Percentiles rank a stretch among this genome's conserved stretches.
Conservation (phyloP, 2,329 filamentous ascomycete genomes). For the Harringtonia aguacate region DNA sequence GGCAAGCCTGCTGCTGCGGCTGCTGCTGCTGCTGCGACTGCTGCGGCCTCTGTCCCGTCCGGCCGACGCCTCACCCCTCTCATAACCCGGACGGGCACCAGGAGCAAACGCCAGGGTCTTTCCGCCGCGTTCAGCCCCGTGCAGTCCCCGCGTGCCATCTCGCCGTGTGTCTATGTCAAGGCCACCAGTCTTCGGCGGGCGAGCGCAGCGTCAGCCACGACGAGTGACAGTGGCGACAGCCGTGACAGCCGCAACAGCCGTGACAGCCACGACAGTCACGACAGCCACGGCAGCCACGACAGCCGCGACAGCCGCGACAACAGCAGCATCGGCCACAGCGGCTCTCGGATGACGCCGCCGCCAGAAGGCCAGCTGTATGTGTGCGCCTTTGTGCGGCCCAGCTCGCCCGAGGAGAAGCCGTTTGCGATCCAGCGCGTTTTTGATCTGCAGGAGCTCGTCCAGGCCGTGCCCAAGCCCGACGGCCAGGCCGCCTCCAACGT, state of each 20-base stretch:
- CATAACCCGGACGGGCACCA: neutral
- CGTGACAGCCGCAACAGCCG: neutral
- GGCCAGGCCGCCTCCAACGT: constrained; percentile 5
- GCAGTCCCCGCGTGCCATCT: constrained; percentile 7
- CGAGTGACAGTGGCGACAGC: neutral
- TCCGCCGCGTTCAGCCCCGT: neutral
- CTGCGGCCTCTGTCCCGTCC: neutral
- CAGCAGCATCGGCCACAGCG: neutral
- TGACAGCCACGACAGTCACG: neutral
- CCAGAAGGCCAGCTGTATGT: constrained; percentile 21
- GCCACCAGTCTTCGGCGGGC: constrained; percentile 1
- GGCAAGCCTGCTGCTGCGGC: too few relatives aligned
- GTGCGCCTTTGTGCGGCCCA: constrained; percentile 32
- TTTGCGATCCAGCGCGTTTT: constrained; percentile 40
- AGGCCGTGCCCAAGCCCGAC: constrained; percentile 28
- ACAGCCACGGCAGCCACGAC: neutral
- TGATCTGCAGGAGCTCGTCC: constrained; percentile 34
- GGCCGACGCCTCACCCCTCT: constrained; percentile 7
- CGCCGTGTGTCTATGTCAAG: constrained; percentile 11
- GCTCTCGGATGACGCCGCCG: constrained; percentile 3
- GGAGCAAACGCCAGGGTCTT: neutral
- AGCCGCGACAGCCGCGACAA: neutral
- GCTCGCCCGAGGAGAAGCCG: constrained; percentile 26
- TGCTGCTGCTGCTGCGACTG: too few relatives aligned
- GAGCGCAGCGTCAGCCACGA: too few relatives aligned